A percentile compares a stretch with the other conserved stretches of the same genome.
Conservation (phyloP, 768 basidiomycete genomes). For the Mycena pura region DNA sequence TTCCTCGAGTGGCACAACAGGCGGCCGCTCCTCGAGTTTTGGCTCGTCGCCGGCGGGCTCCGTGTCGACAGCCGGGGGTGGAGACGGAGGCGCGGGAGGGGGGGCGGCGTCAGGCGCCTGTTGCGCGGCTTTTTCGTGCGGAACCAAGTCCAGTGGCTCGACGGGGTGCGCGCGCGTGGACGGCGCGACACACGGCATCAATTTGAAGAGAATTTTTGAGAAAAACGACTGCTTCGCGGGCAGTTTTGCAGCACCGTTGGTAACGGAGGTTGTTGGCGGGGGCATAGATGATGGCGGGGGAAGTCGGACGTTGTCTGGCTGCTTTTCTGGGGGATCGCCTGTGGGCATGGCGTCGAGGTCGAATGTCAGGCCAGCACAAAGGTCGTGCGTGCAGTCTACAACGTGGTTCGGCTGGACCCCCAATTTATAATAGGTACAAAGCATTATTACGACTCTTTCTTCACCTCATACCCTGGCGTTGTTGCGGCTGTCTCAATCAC, state of each 20-base stretch:
- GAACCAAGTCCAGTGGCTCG: constrained; percentile 13
- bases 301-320: not conserved
- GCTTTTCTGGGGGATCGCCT: constrained; percentile 8
- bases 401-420: too few species aligned
- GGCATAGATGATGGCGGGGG: not conserved
- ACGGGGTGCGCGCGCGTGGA: constrained; percentile 19
- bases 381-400: too few species aligned
- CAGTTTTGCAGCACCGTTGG: constrained; percentile 2
- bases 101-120: not conserved
- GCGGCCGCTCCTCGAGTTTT: constrained; percentile 2
- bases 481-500: too few species aligned
- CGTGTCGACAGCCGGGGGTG: not conserved
- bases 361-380: too few species aligned
- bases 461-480: constrained; percentile 26
- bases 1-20: constrained; percentile 21
- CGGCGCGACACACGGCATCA: constrained; percentile 20
- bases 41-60: not conserved
- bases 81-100: not conserved
- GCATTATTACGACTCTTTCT: constrained; percentile 20
- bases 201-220: constrained; percentile 10
- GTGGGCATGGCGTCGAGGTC: too few species aligned
- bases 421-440: not conserved
- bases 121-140: constrained; percentile 19
- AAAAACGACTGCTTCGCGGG: constrained; percentile 3
- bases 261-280: not conserved